Conservation (phyloP, 768 basidiomycete genomes). For the Postia placenta region DNA sequence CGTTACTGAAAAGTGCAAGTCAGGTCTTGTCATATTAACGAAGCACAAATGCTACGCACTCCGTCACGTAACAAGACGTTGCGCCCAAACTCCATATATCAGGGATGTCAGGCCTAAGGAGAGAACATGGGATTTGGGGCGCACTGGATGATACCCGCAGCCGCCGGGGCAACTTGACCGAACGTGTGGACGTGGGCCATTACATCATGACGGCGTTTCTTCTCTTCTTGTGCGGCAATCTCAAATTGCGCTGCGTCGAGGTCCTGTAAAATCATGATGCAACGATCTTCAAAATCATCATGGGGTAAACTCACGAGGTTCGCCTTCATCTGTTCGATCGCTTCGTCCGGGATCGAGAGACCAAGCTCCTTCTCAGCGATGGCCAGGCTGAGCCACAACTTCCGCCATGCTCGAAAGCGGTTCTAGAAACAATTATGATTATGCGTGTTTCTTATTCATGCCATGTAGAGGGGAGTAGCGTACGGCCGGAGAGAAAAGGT, state of each 20-base stretch:
- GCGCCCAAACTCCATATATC: conserved; percentile 66
- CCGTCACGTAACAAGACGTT: conserved; percentile 98
- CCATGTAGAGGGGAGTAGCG: conserved; percentile 22
- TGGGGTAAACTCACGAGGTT: conserved; percentile 61
- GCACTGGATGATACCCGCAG: conserved; percentile 93
- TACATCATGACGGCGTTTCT: conserved; percentile 95
- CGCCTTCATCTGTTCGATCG: conserved; percentile 91
- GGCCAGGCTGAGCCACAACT: conserved; percentile 94
- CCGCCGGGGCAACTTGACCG: conserved; percentile 86
- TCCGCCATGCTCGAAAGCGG: conserved; percentile 92
- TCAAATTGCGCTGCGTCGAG: conserved; percentile 88
- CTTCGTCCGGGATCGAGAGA: conserved; percentile 80
- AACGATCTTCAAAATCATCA: too few relatives aligned
- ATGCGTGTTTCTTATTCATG: background rate
- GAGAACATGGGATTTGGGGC: conserved; percentile 18
- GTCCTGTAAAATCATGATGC: conserved; percentile 37
- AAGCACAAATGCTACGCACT: too few relatives aligned
- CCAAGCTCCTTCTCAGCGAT: conserved; percentile 96
- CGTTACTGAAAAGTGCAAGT: conserved; percentile 89
- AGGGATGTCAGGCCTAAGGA: background rate
- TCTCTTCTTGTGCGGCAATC: conserved; percentile 90
- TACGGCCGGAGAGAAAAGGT: conserved; percentile 92
- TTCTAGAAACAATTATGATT: conserved; percentile 55
- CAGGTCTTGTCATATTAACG: too few relatives aligned
- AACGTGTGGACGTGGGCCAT: conserved; percentile 99